Evolutionary conservation across 2,329 filamentous ascomycete species (phyloP).

Genomic region (Hypoxylon sp.): DNA sequence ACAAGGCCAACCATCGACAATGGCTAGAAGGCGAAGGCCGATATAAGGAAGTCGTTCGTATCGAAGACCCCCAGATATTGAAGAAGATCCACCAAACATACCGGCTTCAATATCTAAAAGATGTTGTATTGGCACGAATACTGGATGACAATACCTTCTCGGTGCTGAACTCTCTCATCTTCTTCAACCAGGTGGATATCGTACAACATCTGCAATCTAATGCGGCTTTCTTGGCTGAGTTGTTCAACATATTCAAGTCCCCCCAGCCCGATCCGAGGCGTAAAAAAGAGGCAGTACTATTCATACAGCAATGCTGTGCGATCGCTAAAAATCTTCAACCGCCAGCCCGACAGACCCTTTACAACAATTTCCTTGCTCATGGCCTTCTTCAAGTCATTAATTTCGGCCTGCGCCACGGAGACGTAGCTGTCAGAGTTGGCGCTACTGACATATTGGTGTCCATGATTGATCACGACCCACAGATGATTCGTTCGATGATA

Average conservation of each 20-base stretch:
- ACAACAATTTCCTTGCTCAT: slow-evolving; percentile 89
- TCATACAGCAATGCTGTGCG: slow-evolving; percentile 95
- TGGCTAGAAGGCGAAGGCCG: slow-evolving; percentile 90
- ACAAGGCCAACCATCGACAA: slow-evolving; percentile 96
- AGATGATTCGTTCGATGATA: slow-evolving; percentile 93
- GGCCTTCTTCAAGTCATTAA: slow-evolving; percentile 92
- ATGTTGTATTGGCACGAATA: slow-evolving; percentile 96
- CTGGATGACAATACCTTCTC: slow-evolving; percentile 98
- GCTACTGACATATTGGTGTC: slow-evolving; percentile 94
- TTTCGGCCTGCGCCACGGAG: slow-evolving; percentile 87
- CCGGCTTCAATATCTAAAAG: slow-evolving; percentile 95
- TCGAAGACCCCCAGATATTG: slow-evolving; percentile 84
- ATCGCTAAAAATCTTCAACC: slow-evolving; percentile 96
- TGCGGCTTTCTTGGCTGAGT: slow-evolving; percentile 80
- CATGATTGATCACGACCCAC: slow-evolving; percentile 94
- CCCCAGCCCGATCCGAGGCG: slow-evolving; percentile 75
- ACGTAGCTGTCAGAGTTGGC: slow-evolving; percentile 88
- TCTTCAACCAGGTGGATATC: slow-evolving; percentile 99
- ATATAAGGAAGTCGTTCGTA: slow-evolving; percentile 96
- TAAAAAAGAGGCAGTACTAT: slow-evolving; percentile 94
- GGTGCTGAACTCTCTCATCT: slow-evolving; percentile 96
- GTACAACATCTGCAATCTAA: slow-evolving; percentile 94
- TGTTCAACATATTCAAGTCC: slow-evolving; percentile 87
- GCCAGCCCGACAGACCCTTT: slow-evolving; percentile 82
- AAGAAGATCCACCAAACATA: slow-evolving; percentile 98